A percentile compares a stretch with the other conserved stretches of the same genome.
These are phyloP conservation scores for Nicotiana undulata DNA, from an alignment of 257 asterid species.

Conservation along the genomic window DNA sequence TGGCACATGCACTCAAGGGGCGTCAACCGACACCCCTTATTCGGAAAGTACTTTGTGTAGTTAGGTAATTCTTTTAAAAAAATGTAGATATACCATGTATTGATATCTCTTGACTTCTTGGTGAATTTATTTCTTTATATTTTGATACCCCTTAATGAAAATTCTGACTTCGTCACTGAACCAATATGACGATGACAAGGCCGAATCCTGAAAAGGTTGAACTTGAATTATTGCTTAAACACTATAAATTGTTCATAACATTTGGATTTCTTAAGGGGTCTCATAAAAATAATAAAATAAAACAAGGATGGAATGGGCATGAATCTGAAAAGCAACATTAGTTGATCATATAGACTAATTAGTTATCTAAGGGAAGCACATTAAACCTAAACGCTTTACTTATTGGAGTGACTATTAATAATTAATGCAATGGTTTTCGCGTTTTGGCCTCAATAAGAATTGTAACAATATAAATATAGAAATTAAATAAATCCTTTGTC, in stretches of 20 bases:
- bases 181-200: not conserved
- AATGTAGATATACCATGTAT: too few relatives aligned
- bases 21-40: too few relatives aligned
- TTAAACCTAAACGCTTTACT: not conserved
- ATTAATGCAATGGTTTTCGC: not conserved
- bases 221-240: not conserved
- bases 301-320: not conserved
- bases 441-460: not conserved
- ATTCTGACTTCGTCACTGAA: too few relatives aligned
- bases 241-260: not conserved
- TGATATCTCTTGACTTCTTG: too few relatives aligned
- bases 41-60: too few relatives aligned
- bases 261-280: not conserved
- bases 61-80: too few relatives aligned
- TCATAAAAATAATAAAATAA: not conserved
- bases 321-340: constrained; percentile 5
- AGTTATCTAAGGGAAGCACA: not conserved
- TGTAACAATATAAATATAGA: not conserved
- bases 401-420: not conserved
- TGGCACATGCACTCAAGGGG: too few relatives aligned
- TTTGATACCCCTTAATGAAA: too few relatives aligned
- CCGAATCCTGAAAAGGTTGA: not conserved
- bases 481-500: not conserved
- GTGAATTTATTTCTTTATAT: too few relatives aligned
- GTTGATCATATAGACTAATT: not conserved